These are phyloP conservation scores for Stachybotrys echinatus DNA, from an alignment of 2,329 filamentous ascomycete genomes.

Conservation along the genomic window DNA sequence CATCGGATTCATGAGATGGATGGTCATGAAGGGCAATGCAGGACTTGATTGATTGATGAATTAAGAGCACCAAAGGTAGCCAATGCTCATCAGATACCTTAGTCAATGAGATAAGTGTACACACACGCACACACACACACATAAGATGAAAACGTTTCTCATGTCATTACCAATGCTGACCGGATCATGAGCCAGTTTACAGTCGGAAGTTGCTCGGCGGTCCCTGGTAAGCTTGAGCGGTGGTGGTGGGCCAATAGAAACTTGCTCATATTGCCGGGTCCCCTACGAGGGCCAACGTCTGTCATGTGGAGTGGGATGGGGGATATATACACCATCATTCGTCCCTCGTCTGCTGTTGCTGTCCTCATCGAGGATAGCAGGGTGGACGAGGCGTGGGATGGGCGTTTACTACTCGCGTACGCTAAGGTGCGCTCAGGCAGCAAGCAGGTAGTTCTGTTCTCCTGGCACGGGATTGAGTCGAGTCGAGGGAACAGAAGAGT, in stretches of 20 bases:
- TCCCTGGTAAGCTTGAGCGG: not conserved
- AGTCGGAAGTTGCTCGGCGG: not conserved
- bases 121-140: too few species aligned
- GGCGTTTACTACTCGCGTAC: not conserved
- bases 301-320: not conserved
- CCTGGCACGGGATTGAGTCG: too few species aligned
- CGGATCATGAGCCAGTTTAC: not conserved
- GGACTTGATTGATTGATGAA: too few species aligned
- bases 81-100: too few species aligned
- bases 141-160: not conserved
- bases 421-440: not conserved
- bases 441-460: too few species aligned
- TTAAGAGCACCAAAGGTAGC: too few species aligned
- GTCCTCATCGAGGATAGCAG: not conserved
- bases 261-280: constrained; percentile 33
- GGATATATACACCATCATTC: not conserved
- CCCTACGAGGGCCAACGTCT: constrained; percentile 11
- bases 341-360: not conserved
- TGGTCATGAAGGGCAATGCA: too few species aligned
- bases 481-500: too few species aligned
- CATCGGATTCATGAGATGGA: too few species aligned
- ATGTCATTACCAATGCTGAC: not conserved
- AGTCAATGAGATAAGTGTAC: too few species aligned
- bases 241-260: constrained; percentile 34
- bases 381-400: not conserved